These are phyloP conservation scores for Parietaria judaica DNA, from an alignment of 306 rosid species.

Conservation along the genomic window DNA sequence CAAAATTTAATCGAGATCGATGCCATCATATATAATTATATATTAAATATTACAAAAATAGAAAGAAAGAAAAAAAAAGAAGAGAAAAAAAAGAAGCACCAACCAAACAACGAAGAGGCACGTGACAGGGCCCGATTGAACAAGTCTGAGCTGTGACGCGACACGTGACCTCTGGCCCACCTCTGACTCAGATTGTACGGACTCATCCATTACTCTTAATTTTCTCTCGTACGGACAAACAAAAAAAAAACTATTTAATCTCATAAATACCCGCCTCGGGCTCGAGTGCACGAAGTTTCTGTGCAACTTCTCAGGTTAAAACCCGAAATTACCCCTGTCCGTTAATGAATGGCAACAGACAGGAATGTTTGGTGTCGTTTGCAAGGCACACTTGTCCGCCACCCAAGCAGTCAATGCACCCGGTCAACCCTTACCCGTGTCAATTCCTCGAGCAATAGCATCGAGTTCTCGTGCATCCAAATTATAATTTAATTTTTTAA, in stretches of 20 bases:
- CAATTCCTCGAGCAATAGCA: constrained; percentile 7
- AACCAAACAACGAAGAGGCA: constrained; percentile 17
- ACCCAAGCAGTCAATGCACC: constrained; percentile 39
- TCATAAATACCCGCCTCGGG: background rate
- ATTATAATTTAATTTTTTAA: background rate
- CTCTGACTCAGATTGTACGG: constrained; percentile 25
- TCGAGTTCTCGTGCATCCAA: constrained; percentile 14
- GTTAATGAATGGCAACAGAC: constrained; percentile 58
- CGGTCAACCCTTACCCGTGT: constrained; percentile 29
- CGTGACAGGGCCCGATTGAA: constrained; percentile 24
- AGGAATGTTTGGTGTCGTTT: constrained; percentile 38
- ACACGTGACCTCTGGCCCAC: background rate
- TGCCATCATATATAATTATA: no score
- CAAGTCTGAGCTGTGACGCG: background rate
- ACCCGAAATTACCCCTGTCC: constrained; percentile 9
- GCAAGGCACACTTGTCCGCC: background rate
- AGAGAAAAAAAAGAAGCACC: background rate
- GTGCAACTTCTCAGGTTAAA: constrained; percentile 14
- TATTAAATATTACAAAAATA: no score
- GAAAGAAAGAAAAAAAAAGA: background rate
- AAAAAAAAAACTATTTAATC: background rate
- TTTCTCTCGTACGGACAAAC: constrained; percentile 33
- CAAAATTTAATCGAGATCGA: no score
- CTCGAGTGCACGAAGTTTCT: constrained; percentile 19
- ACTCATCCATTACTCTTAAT: background rate